These are phyloP conservation scores for Capsicum rhomboideum DNA, from an alignment of 257 asterid genomes.

Conservation along the genomic window DNA sequence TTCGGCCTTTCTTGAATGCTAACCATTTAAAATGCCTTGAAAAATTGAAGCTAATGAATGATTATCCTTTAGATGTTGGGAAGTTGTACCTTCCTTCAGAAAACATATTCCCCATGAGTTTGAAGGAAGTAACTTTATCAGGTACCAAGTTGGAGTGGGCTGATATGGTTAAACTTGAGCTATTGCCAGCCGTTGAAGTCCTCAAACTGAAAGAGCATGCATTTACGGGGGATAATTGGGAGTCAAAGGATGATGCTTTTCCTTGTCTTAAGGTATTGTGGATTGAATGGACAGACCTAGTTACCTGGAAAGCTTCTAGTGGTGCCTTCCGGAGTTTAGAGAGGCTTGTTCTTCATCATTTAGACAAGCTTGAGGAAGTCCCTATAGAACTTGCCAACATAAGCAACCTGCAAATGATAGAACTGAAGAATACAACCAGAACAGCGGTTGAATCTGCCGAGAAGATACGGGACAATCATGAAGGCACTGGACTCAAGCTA, in stretches of 20 bases:
- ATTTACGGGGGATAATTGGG: constrained; percentile 19
- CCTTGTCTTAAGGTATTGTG: constrained; percentile 17
- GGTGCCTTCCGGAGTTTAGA: constrained; percentile 14
- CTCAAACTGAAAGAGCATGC: constrained; percentile 9
- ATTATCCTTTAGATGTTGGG: too few species aligned
- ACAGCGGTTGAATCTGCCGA: constrained; percentile 16
- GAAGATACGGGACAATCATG: neutral
- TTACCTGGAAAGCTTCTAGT: constrained; percentile 17
- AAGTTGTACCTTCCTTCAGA: neutral
- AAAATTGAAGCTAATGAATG: constrained; percentile 9
- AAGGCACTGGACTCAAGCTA: too few species aligned
- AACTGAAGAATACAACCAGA: too few species aligned
- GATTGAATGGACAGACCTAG: constrained; percentile 20
- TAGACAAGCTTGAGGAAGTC: constrained; percentile 18
- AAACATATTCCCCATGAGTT: neutral
- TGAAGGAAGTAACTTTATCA: neutral
- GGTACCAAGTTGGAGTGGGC: constrained; percentile 21
- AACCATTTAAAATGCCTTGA: neutral
- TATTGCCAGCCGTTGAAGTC: constrained; percentile 13
- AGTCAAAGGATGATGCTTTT: constrained; percentile 3
- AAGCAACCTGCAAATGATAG: constrained; percentile 14
- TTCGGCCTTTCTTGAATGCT: neutral
- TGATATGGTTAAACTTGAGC: constrained; percentile 14
- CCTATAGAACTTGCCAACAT: constrained; percentile 17
- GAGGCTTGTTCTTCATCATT: constrained; percentile 15